Percentiles rank a stretch among this genome's conserved stretches.
Conservation (phyloP, 805 yeast species). For the Candida coleopterorum region DNA sequence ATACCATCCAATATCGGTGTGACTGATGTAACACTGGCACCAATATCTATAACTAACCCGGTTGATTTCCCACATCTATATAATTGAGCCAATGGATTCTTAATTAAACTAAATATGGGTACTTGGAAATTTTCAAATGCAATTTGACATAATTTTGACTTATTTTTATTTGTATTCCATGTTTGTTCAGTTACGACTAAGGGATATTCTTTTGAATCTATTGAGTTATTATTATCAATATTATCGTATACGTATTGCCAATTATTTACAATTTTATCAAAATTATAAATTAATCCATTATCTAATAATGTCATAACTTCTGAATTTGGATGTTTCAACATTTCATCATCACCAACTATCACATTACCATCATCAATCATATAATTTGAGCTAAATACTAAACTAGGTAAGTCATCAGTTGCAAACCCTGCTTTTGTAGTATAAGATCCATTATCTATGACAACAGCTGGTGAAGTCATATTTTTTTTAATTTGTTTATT, state of each 20-base stretch:
- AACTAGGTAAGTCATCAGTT: slow-evolving; percentile 55
- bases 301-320: slow-evolving; percentile 58
- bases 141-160: slow-evolving; percentile 55
- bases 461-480: slow-evolving; percentile 47
- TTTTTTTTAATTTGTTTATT: slow-evolving; percentile 1
- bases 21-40: slow-evolving; percentile 62
- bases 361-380: slow-evolving; percentile 32
- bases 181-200: slow-evolving; percentile 59
- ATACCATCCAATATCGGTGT: slow-evolving; percentile 78
- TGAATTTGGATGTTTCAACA: slow-evolving; percentile 39
- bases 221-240: slow-evolving; percentile 37
- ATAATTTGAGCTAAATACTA: slow-evolving; percentile 55
- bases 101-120: slow-evolving; percentile 71
- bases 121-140: slow-evolving; percentile 73
- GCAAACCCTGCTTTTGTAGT: slow-evolving; percentile 70
- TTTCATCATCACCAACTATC: slow-evolving; percentile 42
- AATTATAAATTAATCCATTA: slow-evolving; percentile 64
- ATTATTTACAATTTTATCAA: slow-evolving; percentile 61
- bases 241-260: slow-evolving; percentile 62
- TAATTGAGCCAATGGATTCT: slow-evolving; percentile 72
- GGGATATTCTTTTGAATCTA: slow-evolving; percentile 59
- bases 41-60: slow-evolving; percentile 78
- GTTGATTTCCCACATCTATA: slow-evolving; percentile 75
- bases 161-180: slow-evolving; percentile 63
- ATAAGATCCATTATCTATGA: slow-evolving; percentile 64